These are phyloP conservation scores for Piper betle DNA, from an alignment of 164 flowering plant genomes.

Conservation along the genomic window DNA sequence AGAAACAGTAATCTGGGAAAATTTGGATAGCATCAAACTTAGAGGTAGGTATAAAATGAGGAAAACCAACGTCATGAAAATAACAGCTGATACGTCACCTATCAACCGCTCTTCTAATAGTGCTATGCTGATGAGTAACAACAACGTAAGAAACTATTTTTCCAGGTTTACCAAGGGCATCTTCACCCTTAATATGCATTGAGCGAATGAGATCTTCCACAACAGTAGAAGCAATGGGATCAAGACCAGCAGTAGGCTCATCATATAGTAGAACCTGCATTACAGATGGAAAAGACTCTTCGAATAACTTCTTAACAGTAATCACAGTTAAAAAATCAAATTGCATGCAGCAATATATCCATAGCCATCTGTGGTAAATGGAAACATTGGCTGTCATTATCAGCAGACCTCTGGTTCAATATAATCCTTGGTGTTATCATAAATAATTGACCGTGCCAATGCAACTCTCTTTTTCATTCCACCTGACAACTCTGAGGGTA, in stretches of 20 bases:
- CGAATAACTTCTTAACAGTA: background rate
- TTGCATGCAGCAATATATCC: background rate
- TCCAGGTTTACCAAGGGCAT: slow-evolving; percentile 54
- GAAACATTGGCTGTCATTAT: background rate
- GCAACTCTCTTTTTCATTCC: slow-evolving; percentile 99
- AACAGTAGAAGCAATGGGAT: slow-evolving; percentile 98
- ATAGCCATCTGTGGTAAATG: background rate
- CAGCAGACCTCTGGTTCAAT: slow-evolving; percentile 84
- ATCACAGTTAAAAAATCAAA: background rate
- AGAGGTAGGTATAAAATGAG: background rate
- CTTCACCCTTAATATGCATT: slow-evolving; percentile 64
- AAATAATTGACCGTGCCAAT: slow-evolving; percentile 87
- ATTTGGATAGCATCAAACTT: background rate
- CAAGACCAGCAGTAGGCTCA: slow-evolving; percentile 99
- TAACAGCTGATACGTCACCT: slow-evolving; percentile 52
- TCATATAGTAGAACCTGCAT: slow-evolving; percentile 84
- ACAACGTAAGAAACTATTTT: slow-evolving; percentile 84
- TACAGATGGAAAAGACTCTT: background rate
- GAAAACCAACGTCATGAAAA: background rate
- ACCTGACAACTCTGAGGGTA: slow-evolving; percentile 97
- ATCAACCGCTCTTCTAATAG: slow-evolving; percentile 91
- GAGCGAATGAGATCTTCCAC: slow-evolving; percentile 99
- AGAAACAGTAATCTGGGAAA: slow-evolving; percentile 68
- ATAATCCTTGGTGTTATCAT: slow-evolving; percentile 58
- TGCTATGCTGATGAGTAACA: slow-evolving; percentile 97